phyloP scores from a whole-genome alignment of 2,329 filamentous ascomycete genomes.

The Penicillium sp. region DNA sequence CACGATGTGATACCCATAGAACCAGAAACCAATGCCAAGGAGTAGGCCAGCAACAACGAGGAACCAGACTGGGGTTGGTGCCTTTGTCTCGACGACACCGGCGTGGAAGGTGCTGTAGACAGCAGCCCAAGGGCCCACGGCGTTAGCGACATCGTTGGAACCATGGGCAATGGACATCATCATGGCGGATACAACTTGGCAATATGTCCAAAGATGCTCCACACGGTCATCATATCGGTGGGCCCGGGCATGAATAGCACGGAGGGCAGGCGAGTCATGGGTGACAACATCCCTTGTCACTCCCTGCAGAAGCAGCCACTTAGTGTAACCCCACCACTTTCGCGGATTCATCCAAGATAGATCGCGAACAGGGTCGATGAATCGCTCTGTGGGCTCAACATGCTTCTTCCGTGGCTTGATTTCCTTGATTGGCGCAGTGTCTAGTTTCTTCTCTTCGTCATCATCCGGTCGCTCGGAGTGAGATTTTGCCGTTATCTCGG shows the following conservation, averaged over 20 bases:
- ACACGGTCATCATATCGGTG: slow-evolving; percentile 47
- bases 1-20: slow-evolving; percentile 43
- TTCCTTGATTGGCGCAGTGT: slow-evolving; percentile 16
- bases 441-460: slow-evolving; percentile 12
- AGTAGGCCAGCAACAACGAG: slow-evolving; percentile 37
- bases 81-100: slow-evolving; percentile 29
- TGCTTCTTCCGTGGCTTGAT: slow-evolving; percentile 20
- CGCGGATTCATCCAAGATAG: slow-evolving; percentile 15
- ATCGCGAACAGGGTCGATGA: slow-evolving; percentile 20
- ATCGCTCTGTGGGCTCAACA: slow-evolving; percentile 24
- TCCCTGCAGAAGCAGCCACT: slow-evolving; percentile 45
- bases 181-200: slow-evolving; percentile 41
- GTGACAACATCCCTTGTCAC: slow-evolving; percentile 44
- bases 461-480: slow-evolving; percentile 4
- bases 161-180: slow-evolving; percentile 47
- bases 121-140: slow-evolving; percentile 42
- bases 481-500: slow-evolving; percentile 4
- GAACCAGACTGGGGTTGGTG: slow-evolving; percentile 41
- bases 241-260: slow-evolving; percentile 42
- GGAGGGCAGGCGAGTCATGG: slow-evolving; percentile 38
- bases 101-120: slow-evolving; percentile 38
- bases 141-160: slow-evolving; percentile 47
- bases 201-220: slow-evolving; percentile 50
- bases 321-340: slow-evolving; percentile 39
- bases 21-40: slow-evolving; percentile 43